These are phyloP conservation scores for Monoraphidium neglectum DNA, from an alignment of 139 green algal genomes.

Conservation along the genomic window DNA sequence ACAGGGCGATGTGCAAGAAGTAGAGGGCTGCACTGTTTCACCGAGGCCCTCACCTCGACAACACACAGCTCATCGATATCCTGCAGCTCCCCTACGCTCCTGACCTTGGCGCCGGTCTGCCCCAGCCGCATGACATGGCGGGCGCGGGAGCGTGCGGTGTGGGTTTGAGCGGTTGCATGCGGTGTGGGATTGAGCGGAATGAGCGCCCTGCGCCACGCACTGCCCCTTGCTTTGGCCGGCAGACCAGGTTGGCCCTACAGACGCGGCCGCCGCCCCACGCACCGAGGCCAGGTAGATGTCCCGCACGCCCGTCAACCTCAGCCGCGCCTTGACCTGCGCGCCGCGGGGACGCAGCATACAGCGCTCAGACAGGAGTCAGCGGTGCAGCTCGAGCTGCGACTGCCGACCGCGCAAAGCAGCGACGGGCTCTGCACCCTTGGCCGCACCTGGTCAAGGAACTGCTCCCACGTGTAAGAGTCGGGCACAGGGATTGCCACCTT, in stretches of 20 bases:
- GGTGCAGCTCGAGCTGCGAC: too few relatives aligned
- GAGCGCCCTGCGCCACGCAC: not conserved
- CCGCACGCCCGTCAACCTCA: constrained; percentile 69
- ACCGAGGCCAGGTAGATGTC: constrained; percentile 74
- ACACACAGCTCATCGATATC: constrained; percentile 90
- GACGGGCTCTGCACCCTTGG: too few relatives aligned
- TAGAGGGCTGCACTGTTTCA: too few relatives aligned
- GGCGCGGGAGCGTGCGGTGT: not conserved
- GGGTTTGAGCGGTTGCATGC: too few relatives aligned
- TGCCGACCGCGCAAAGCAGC: too few relatives aligned
- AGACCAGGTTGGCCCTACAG: not conserved
- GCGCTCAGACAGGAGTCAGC: too few relatives aligned
- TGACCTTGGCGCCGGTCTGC: constrained; percentile 75
- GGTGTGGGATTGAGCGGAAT: not conserved
- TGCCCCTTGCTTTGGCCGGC: too few relatives aligned
- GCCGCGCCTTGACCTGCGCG: constrained; percentile 65
- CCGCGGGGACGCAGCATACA: too few relatives aligned
- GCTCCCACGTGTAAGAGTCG: constrained; percentile 69
- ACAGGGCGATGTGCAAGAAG: too few relatives aligned
- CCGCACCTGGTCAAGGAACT: constrained; percentile 71
- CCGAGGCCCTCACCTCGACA: constrained; percentile 52
- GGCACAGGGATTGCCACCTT: constrained; percentile 85
- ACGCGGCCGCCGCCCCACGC: not conserved
- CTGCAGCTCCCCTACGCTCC: constrained; percentile 76
- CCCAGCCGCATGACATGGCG: not conserved